phyloP scores from a whole-genome alignment of 1,284 basidiomycete species.

The Ustilago sp. region DNA sequence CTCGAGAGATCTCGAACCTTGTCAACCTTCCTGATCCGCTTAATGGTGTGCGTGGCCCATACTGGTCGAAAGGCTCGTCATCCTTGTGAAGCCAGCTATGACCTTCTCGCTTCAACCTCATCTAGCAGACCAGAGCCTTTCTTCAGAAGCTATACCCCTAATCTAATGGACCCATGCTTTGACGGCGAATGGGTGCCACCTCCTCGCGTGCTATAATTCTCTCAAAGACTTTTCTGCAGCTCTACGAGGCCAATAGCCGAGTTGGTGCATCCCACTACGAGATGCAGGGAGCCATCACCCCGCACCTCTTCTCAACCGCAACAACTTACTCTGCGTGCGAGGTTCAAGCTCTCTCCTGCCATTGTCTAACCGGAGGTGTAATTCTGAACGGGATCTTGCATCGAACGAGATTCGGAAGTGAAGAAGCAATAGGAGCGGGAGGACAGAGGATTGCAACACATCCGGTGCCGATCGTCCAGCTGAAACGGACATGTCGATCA shows the following conservation, averaged over 20 bases:
- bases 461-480: conserved; percentile 8
- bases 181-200: not conserved
- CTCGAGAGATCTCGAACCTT: not conserved
- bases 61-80: not conserved
- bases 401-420: not conserved
- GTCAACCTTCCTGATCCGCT: not conserved
- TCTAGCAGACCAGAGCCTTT: not conserved
- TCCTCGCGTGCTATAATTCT: not conserved
- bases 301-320: not conserved
- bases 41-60: not conserved
- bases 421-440: not conserved
- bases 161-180: not conserved
- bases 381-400: not conserved
- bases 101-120: not conserved
- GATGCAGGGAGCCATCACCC: conserved; percentile 3
- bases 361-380: not conserved
- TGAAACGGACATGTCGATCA: conserved; percentile 31
- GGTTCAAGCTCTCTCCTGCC: too few relatives aligned
- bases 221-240: not conserved
- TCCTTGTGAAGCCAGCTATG: not conserved
- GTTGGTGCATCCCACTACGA: conserved; percentile 6
- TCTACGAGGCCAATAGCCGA: not conserved
- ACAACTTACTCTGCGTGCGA: too few relatives aligned
- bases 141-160: not conserved
- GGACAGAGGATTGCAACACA: not conserved